A percentile compares a stretch with the other conserved stretches of the same genome.
Evolutionary conservation across 2,329 filamentous ascomycete genomes (phyloP).

Genomic region (Fonsecaea nubica): DNA sequence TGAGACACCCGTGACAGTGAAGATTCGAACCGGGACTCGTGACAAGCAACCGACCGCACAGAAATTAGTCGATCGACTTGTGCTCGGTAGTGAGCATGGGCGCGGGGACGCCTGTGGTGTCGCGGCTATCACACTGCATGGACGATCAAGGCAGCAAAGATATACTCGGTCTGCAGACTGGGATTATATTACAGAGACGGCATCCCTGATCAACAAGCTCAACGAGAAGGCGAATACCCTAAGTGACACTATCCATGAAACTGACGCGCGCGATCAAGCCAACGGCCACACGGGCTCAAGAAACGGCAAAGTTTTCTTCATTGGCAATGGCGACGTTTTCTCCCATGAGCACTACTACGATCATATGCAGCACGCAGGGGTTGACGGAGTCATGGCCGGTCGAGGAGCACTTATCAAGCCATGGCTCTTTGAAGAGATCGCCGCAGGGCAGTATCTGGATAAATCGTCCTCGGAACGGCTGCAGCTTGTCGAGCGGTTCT

Average conservation of each 20-base stretch:
- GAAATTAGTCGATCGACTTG: constrained; percentile 80
- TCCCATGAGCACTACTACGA: constrained; percentile 87
- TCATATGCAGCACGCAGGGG: constrained; percentile 75
- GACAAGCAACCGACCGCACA: constrained; percentile 79
- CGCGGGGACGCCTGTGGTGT: constrained; percentile 75
- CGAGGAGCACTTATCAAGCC: constrained; percentile 96
- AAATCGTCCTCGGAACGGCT: constrained; percentile 90
- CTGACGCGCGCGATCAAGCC: constrained; percentile 75
- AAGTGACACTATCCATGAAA: constrained; percentile 77
- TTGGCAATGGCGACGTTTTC: constrained; percentile 96
- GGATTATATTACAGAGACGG: constrained; percentile 90
- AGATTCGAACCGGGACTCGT: constrained; percentile 89
- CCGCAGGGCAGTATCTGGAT: constrained; percentile 89
- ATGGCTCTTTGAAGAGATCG: constrained; percentile 98
- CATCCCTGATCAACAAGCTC: constrained; percentile 80
- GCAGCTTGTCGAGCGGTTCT: constrained; percentile 84
- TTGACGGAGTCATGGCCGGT: constrained; percentile 97
- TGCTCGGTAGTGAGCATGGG: constrained; percentile 66
- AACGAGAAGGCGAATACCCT: constrained; percentile 70
- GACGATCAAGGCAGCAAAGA: constrained; percentile 88
- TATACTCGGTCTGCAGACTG: constrained; percentile 94
- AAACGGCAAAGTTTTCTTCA: constrained; percentile 77
- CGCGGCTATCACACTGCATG: constrained; percentile 94
- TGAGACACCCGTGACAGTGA: constrained; percentile 89
- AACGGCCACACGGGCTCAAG: constrained; percentile 51